Conservation (phyloP, 441 rosid genomes). For the Brassica hybrid region DNA sequence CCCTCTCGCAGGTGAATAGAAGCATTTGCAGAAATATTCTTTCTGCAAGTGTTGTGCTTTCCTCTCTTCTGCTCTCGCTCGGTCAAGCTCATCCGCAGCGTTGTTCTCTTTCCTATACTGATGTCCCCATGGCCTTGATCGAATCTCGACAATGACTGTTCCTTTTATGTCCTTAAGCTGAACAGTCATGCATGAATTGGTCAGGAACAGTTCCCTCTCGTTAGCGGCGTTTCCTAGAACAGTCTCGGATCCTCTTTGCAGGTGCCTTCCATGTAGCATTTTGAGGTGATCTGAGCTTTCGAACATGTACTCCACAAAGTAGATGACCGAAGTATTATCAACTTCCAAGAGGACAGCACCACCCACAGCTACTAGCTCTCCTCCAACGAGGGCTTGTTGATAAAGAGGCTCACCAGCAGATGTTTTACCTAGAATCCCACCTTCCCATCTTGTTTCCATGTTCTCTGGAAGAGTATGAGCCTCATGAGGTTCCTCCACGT, state of each 20-base stretch:
- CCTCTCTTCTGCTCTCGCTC: constrained; percentile 70
- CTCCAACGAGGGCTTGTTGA: constrained; percentile 58
- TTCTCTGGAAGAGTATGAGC: constrained; percentile 21
- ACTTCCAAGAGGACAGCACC: constrained; percentile 52
- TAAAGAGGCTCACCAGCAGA: constrained; percentile 59
- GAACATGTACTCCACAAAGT: constrained; percentile 80
- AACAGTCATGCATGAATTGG: constrained; percentile 58
- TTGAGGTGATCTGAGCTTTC: constrained; percentile 60
- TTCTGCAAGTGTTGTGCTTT: constrained; percentile 60
- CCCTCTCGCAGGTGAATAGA: constrained; percentile 79
- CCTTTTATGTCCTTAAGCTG: constrained; percentile 62
- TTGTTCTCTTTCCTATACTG: constrained; percentile 55
- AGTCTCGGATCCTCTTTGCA: constrained; percentile 64
- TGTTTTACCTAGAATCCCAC: constrained; percentile 52
- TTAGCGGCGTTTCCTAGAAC: constrained; percentile 72
- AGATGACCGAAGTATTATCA: constrained; percentile 54
- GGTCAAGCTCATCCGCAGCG: constrained; percentile 56
- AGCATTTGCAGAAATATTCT: constrained; percentile 77
- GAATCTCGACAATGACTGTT: constrained; percentile 49
- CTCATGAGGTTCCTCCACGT: constrained; percentile 22
- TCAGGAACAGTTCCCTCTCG: constrained; percentile 76
- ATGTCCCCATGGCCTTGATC: constrained; percentile 77
- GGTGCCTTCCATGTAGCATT: constrained; percentile 74
- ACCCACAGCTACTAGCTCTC: constrained; percentile 61
- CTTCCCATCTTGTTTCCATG: constrained; percentile 63